Evolutionary conservation across 129 eudicot genomes (phyloP), one percentile per base, ranked within the genome.

Genomic region (Helianthus tuberosus): DNA sequence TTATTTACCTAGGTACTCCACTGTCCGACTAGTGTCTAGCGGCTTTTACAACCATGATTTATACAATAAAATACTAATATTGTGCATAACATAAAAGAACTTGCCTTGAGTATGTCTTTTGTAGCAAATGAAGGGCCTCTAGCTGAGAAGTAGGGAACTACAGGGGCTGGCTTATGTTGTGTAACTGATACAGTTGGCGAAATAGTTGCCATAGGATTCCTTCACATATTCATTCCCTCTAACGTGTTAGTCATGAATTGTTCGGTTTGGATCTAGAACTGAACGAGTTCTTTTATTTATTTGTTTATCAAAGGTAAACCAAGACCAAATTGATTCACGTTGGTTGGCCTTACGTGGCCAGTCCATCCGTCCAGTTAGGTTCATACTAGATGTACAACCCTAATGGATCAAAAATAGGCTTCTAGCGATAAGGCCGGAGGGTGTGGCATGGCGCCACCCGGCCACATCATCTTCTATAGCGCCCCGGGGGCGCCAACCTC

Each of bases 141-240:
- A 2, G 91, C 78, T 13, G 91, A 91, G 66, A 85, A 91, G 58
- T 75, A 74, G 48, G 83, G 83, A 1, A 91, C 82, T 6, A 57
- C 54, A 39, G 94, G 96, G 29, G 97, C 97, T 3, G 97, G 97
- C 69, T 91, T 84, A 66, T 77, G 84, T 62, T 80, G 76, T 14
- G 49, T 47, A 32, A 77, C 73, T 20, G 85, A 49, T 25, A 64
- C 71, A 9, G 91, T 83, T 63, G 85, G 83, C 60, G 66, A 75
- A 81, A 91, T 85, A 9, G 97, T 88, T 8, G 84, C 93, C 13
- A 63, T 64, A 1, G 98, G 90, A 39, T 92, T 80, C 60, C 96
- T 83, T 46, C 72, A 75, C 29, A 47, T 61, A 53, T 62, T n/a
- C n/a, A n/a, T n/a, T 66, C 55, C 44, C 17, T 68, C 52, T 47